Percentiles rank a stretch among this genome's conserved stretches.
Evolutionary conservation across 2,329 filamentous ascomycete genomes (phyloP).

Genomic region (Aphanocladium album): DNA sequence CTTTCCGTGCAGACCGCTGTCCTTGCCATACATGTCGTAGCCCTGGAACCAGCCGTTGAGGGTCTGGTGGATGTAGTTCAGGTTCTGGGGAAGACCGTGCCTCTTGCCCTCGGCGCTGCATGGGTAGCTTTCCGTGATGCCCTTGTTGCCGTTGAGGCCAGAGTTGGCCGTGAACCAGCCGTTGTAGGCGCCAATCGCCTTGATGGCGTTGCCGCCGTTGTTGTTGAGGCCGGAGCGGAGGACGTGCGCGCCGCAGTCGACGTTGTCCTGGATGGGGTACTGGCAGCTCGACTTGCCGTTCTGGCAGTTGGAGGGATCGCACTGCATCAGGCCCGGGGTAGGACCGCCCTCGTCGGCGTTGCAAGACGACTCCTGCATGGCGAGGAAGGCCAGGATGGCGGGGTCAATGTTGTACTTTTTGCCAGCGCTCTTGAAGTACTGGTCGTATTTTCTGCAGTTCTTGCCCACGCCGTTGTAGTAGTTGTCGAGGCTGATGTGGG

Average conservation of each 20-base stretch:
- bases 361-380: slow-evolving; percentile 33
- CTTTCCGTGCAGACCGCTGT: slow-evolving; percentile 17
- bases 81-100: slow-evolving; percentile 28
- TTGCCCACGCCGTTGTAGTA: slow-evolving; percentile 23
- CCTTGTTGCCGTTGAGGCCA: slow-evolving; percentile 24
- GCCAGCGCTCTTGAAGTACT: slow-evolving; percentile 27
- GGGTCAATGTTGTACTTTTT: slow-evolving; percentile 28
- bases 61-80: slow-evolving; percentile 31
- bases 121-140: slow-evolving; percentile 22
- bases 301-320: slow-evolving; percentile 30
- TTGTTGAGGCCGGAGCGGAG: slow-evolving; percentile 22
- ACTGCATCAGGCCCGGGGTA: slow-evolving; percentile 33
- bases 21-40: slow-evolving; percentile 27
- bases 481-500: slow-evolving; percentile 20
- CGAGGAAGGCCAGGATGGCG: slow-evolving; percentile 30
- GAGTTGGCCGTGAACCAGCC: slow-evolving; percentile 29
- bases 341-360: slow-evolving; percentile 27
- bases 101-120: slow-evolving; percentile 20
- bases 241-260: slow-evolving; percentile 29
- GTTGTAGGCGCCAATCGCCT: slow-evolving; percentile 30
- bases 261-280: slow-evolving; percentile 29
- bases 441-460: slow-evolving; percentile 27
- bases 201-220: slow-evolving; percentile 25
- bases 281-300: slow-evolving; percentile 26
- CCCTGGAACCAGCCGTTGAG: slow-evolving; percentile 33